Evolutionary conservation across 2,329 filamentous ascomycete genomes (phyloP).

Genomic region (Endothia cerciana): DNA sequence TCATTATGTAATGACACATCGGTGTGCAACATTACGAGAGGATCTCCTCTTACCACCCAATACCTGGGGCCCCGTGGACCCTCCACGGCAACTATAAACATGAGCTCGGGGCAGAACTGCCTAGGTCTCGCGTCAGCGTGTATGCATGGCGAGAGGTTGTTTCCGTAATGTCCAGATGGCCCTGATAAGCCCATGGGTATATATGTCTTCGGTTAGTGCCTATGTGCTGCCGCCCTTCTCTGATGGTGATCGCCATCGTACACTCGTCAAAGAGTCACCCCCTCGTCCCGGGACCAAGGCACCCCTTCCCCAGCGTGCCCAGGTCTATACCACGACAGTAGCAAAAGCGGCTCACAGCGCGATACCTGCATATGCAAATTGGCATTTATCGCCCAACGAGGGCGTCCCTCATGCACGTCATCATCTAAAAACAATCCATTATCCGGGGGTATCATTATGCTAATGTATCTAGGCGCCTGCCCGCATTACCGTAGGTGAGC

Average conservation of each 20-base stretch:
- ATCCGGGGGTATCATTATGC: slow-evolving; percentile 28
- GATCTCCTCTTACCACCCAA: no score
- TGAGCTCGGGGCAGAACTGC: background rate
- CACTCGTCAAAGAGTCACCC: no score
- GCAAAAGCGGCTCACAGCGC: background rate
- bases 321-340: background rate
- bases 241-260: background rate
- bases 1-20: slow-evolving; percentile 27
- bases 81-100: no score
- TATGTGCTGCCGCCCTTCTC: no score
- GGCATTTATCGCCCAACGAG: background rate
- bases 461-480: slow-evolving; percentile 15
- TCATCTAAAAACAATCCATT: slow-evolving; percentile 12
- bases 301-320: background rate
- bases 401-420: background rate
- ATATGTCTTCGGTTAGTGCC: background rate
- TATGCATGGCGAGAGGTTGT: background rate
- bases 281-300: background rate
- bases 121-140: background rate
- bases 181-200: background rate
- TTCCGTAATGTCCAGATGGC: no score
- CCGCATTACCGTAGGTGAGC: background rate
- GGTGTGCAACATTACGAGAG: slow-evolving; percentile 18
- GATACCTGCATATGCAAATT: background rate
- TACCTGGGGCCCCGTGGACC: no score